Conservation (phyloP, 805 yeast genomes). For the Debaryomyces maramus region DNA sequence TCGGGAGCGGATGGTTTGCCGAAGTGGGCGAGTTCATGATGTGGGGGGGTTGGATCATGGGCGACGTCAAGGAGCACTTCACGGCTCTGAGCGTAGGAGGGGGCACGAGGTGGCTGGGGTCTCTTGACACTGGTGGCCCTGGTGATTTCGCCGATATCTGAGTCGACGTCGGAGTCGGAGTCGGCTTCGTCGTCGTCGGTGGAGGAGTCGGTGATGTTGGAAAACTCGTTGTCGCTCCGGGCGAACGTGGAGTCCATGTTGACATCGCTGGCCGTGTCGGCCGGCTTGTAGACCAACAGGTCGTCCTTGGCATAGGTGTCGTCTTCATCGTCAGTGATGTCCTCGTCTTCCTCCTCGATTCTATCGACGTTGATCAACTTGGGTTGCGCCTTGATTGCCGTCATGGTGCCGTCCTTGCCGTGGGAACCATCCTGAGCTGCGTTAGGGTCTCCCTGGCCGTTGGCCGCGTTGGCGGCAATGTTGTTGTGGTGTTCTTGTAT, state of each 20-base stretch:
- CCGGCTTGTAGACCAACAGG: background rate
- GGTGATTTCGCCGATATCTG: slow-evolving; percentile 46
- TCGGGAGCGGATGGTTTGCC: slow-evolving; percentile 6
- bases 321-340: slow-evolving; percentile 23
- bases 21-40: slow-evolving; percentile 1
- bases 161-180: slow-evolving; percentile 43
- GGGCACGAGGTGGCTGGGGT: slow-evolving; percentile 5
- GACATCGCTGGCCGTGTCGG: background rate
- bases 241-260: background rate
- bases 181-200: slow-evolving; percentile 15
- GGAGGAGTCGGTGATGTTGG: background rate
- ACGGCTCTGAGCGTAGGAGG: slow-evolving; percentile 9
- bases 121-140: slow-evolving; percentile 39
- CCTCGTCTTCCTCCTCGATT: slow-evolving; percentile 46
- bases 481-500: slow-evolving; percentile 6
- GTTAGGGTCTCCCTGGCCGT: slow-evolving; percentile 11
- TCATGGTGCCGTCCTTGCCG: slow-evolving; percentile 48
- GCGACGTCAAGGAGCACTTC: slow-evolving; percentile 15
- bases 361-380: slow-evolving; percentile 58
- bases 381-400: slow-evolving; percentile 78
- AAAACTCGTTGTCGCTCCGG: background rate
- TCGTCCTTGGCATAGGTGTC: slow-evolving; percentile 12
- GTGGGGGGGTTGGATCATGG: slow-evolving; percentile 1
- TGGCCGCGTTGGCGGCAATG: background rate
- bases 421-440: too few relatives aligned